phyloP scores from a whole-genome alignment of 164 flowering plant species.

The Paratinospora sagittata region DNA sequence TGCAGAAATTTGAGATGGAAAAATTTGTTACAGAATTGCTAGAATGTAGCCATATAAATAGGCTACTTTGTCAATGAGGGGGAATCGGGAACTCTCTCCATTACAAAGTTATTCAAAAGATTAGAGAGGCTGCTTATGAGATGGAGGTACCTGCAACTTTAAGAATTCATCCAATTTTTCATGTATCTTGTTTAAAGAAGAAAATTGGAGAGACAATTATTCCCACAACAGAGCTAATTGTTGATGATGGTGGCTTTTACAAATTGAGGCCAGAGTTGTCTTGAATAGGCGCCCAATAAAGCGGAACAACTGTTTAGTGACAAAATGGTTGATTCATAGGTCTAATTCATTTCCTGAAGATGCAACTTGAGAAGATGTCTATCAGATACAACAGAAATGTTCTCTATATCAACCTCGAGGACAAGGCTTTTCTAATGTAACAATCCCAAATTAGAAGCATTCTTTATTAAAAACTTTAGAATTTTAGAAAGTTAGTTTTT shows the following conservation, averaged over 20 bases:
- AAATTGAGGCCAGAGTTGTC: neutral
- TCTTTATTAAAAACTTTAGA: too few relatives aligned
- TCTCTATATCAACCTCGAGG: too few relatives aligned
- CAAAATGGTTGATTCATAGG: slow-evolving; percentile 9
- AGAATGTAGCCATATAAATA: neutral
- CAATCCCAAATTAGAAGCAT: too few relatives aligned
- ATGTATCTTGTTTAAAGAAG: slow-evolving; percentile 15
- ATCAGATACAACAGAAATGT: too few relatives aligned
- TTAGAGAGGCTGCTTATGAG: neutral
- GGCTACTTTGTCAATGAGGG: neutral
- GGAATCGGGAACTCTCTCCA: neutral
- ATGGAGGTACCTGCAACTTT: neutral
- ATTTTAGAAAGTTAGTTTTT: too few relatives aligned
- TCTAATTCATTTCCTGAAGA: slow-evolving; percentile 5
- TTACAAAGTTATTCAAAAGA: neutral
- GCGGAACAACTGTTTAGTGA: neutral
- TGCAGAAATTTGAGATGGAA: too few relatives aligned
- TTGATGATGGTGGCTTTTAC: neutral
- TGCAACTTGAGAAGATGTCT: neutral
- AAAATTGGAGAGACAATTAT: neutral
- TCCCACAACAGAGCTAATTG: neutral
- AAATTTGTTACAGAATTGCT: too few relatives aligned
- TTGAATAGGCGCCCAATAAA: neutral
- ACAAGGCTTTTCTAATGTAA: too few relatives aligned
- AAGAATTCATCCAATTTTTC: slow-evolving; percentile 10